These are phyloP conservation scores for Fusarium guadeloupense DNA, from an alignment of 2,329 filamentous ascomycete genomes.

Conservation along the genomic window DNA sequence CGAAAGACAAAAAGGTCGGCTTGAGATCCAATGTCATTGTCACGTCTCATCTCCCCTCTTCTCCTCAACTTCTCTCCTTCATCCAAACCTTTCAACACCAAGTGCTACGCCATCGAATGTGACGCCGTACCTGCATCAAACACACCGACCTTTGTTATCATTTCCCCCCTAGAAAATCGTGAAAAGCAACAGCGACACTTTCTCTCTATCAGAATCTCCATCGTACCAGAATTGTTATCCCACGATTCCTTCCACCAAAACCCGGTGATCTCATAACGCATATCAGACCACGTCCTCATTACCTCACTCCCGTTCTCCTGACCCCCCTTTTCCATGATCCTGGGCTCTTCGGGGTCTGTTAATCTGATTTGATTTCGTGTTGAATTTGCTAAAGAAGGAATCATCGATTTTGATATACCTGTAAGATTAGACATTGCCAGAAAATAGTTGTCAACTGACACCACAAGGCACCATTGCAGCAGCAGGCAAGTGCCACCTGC, in stretches of 20 bases:
- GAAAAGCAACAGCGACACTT: neutral
- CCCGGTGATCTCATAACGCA: slow-evolving; percentile 39
- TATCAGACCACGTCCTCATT: slow-evolving; percentile 41
- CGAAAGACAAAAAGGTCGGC: neutral
- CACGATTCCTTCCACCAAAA: slow-evolving; percentile 5
- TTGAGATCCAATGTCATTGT: slow-evolving; percentile 16
- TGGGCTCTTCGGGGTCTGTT: slow-evolving; percentile 22
- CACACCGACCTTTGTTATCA: slow-evolving; percentile 18
- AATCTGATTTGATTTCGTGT: slow-evolving; percentile 30
- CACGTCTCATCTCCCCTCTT: slow-evolving; percentile 9
- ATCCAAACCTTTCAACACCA: slow-evolving; percentile 21
- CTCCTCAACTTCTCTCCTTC: slow-evolving; percentile 3
- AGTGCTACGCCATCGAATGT: slow-evolving; percentile 14
- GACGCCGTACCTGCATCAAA: slow-evolving; percentile 38
- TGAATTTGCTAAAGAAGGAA: slow-evolving; percentile 15
- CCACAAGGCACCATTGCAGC: slow-evolving; percentile 7
- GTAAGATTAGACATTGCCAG: slow-evolving; percentile 6
- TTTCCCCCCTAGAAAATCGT: neutral
- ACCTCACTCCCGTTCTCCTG: slow-evolving; percentile 25
- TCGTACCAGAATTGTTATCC: neutral
- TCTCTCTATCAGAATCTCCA: neutral
- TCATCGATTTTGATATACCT: neutral
- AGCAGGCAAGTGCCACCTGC: slow-evolving; percentile 27
- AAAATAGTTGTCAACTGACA: slow-evolving; percentile 20
- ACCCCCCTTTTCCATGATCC: slow-evolving; percentile 6